Conservation (phyloP, 192 early-diverging fungal genomes). For the Linnemannia schmuckeri region DNA sequence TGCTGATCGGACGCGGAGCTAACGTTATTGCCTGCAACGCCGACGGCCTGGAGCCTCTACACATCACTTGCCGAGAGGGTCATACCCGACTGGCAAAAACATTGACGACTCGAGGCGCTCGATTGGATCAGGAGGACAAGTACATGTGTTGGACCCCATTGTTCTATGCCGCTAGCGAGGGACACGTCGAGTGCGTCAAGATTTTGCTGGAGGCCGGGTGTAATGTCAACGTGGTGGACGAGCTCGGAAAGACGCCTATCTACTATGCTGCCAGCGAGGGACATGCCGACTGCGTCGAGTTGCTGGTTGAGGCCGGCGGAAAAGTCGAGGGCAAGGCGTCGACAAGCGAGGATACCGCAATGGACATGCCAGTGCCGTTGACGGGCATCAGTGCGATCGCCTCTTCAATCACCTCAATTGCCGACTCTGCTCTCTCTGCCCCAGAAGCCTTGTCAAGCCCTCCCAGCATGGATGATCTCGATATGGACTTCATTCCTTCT, state of each 20-base stretch:
- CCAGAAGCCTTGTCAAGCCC: conserved; percentile 27
- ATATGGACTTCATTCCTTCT: conserved; percentile 93
- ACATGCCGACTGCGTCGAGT: conserved; percentile 82
- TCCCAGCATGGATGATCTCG: conserved; percentile 69
- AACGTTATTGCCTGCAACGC: conserved; percentile 76
- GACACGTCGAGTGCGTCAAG: conserved; percentile 84
- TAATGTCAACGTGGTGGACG: conserved; percentile 82
- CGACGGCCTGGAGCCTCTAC: conserved; percentile 90
- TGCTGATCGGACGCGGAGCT: conserved; percentile 84
- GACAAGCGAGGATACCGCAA: conserved; percentile 28
- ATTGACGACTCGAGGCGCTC: conserved; percentile 78
- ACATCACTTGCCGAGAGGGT: conserved; percentile 90
- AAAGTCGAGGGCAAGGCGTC: conserved; percentile 36
- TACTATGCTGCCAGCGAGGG: conserved; percentile 97
- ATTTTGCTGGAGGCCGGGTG: conserved; percentile 85
- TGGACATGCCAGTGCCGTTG: conserved; percentile 33
- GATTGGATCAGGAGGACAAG: conserved; percentile 87
- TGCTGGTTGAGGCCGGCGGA: conserved; percentile 78
- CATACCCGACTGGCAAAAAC: conserved; percentile 77
- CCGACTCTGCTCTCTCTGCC: conserved; percentile 16
- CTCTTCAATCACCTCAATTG: conserved; percentile 22
- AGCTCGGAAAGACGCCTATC: conserved; percentile 83
- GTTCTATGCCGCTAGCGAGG: conserved; percentile 96
- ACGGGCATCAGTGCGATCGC: conserved; percentile 26
- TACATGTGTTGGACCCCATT: conserved; percentile 97